Base-by-base conservation (phyloP, 140 eudicot species). In the Oenanthe javanica region DNA sequence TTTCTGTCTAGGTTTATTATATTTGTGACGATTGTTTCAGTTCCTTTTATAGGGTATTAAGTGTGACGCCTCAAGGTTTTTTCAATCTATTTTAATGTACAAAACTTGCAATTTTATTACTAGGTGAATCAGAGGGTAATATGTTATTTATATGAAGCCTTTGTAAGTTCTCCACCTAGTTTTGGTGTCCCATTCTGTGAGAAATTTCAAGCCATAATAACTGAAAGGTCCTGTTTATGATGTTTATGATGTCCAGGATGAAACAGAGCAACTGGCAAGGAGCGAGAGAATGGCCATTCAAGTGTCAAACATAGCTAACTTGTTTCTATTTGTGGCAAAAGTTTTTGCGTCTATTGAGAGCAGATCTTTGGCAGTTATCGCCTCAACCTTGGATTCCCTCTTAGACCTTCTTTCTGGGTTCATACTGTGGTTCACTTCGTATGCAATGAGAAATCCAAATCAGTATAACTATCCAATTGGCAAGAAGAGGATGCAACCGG, bases 401-500 rank as follows among this genome's bases (percentile, higher is more conserved):
- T 79, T 93, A 69, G 98, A 93, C 88, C 90, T 93, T 64, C 82
- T 93, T 40, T 93, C 98, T 11, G 98, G 98, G 27, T 89, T 93
- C 52, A 93, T 93, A 54, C 84, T 93, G 50, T 93, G 97, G 98
- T 93, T 93, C 70, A 93, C 98, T 76, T 82, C 97, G 18, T 50
- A 88, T 79, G 93, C 98, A 77, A 93, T 93, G 98, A 89, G 83
- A 85, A 86, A 85, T 16, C 97, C 98, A 21, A 93, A 93, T 80
- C 92, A 88, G 31, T 93, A 84, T 83, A 90, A 85, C 83, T 93
- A 93, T 76, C 98, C 98, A 9, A 89, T 93, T 69, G 98, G 98
- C 55, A 93, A 93, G 89, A 87, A 86, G 38, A 72, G 98, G 74
- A 93, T 93, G 98, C 98, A 93, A 81, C 98, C 98, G 38, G 92